Evolutionary conservation across 371 early-diverging fungal genomes (phyloP).

Genomic region (Apophysomyces sp.): DNA sequence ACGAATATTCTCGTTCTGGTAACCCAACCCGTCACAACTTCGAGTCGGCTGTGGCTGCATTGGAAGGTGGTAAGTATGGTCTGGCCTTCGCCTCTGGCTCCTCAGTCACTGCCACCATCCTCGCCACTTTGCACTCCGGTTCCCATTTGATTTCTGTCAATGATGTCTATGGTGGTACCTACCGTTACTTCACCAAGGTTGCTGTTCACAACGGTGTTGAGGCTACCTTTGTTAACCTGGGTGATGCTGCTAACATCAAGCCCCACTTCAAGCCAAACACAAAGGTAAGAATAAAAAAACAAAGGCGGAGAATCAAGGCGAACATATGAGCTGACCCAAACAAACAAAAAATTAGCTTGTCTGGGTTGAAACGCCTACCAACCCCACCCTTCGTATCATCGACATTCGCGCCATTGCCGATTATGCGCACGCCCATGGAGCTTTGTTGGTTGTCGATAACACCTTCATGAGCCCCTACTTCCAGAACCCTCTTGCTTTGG

Average conservation of each 20-base stretch:
- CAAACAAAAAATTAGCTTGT: constrained; percentile 50
- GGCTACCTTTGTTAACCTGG: constrained; percentile 88
- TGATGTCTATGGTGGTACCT: constrained; percentile 98
- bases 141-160: constrained; percentile 90
- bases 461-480: constrained; percentile 98
- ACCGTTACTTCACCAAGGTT: constrained; percentile 96
- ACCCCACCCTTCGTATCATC: constrained; percentile 93
- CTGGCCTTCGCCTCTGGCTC: constrained; percentile 96
- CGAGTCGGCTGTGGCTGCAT: constrained; percentile 89
- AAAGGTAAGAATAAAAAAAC: constrained; percentile 34
- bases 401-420: constrained; percentile 88
- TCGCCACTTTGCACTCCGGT: constrained; percentile 71
- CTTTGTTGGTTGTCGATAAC: constrained; percentile 94
- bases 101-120: constrained; percentile 87
- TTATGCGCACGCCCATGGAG: constrained; percentile 77
- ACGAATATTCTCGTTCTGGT: constrained; percentile 94
- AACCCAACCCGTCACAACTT: constrained; percentile 93
- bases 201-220: constrained; percentile 71
- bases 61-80: constrained; percentile 88
- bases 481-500: constrained; percentile 90
- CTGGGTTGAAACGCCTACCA: constrained; percentile 97
- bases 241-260: constrained; percentile 70
- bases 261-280: constrained; percentile 74
- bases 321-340: not conserved
- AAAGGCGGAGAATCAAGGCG: constrained; percentile 3